Evolutionary conservation across 495 filamentous ascomycete genomes (phyloP), one percentile per base, ranked within the genome.

Genomic region (Podospora bellae-mahoneyi): DNA sequence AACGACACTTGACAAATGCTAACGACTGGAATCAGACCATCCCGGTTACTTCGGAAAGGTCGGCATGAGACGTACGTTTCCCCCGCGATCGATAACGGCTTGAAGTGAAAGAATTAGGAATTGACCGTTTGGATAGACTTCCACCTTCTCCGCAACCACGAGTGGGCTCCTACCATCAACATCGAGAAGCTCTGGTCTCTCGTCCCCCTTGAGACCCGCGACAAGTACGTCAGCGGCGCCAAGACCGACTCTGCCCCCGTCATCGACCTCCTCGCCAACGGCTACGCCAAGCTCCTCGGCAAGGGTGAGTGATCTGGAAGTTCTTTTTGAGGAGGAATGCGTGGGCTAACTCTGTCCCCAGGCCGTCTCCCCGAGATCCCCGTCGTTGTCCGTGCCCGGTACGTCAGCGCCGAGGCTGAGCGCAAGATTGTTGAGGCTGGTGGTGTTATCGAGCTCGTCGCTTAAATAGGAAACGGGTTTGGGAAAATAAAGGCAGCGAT

Each of bases 31-130:
- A 64, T 48, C 55, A 77, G 75, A 77, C 75, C 75, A 77, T 66
- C 75, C 75, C 30, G 75, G 75, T 77, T 77, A 77, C 75, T 77
- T 77, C 72, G 75, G 75, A 64, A 77, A 77, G 75, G 75, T 77
- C 64, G 75, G 75, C 66, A 77, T 77, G 75, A 77, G 75, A 64
- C 75, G 71, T 71, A 71, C 64, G 69, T 68, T 68, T 34, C 30
- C 30, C 62, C 23, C 26, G 18, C 64, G 23, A 60, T 30, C 20
- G 20, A 19, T 54, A 4, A 26, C 48, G 5, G 4, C 34, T 27
- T 58, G 53, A 56, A 48, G 19, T 28, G 65, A 32, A n/a, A 19
- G 39, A 48, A 28, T 6, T 48, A 1, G 69, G 28, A 59, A 58
- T 64, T 71, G 20, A 71, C 65, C 28, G 4, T 23, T 48, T 9